phyloP scores from a whole-genome alignment of 1,284 basidiomycete species.

The Puccinia coronata region DNA sequence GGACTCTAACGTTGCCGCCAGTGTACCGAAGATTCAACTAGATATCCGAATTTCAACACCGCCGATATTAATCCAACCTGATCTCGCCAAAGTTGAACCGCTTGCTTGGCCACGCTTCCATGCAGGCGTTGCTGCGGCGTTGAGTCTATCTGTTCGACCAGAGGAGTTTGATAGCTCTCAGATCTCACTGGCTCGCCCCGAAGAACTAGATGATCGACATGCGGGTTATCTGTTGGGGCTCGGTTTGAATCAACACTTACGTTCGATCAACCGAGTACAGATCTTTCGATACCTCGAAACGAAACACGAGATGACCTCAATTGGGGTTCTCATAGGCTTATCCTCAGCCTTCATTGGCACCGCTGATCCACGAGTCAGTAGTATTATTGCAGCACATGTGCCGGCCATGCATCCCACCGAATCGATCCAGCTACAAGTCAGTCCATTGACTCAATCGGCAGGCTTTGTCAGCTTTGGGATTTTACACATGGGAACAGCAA shows the following conservation, averaged over 20 bases:
- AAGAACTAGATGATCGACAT: slow-evolving; percentile 81
- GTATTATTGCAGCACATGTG: slow-evolving; percentile 86
- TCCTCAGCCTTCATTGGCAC: slow-evolving; percentile 88
- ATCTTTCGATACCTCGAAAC: slow-evolving; percentile 85
- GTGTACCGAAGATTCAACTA: slow-evolving; percentile 65
- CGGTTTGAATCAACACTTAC: slow-evolving; percentile 85
- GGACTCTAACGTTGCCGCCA: slow-evolving; percentile 41
- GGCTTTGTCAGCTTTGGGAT: slow-evolving; percentile 86
- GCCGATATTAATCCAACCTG: slow-evolving; percentile 68
- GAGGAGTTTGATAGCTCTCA: slow-evolving; percentile 80
- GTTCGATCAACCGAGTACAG: slow-evolving; percentile 79
- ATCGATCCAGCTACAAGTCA: slow-evolving; percentile 82
- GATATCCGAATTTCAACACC: slow-evolving; percentile 72
- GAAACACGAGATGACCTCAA: slow-evolving; percentile 91
- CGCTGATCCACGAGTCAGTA: slow-evolving; percentile 81
- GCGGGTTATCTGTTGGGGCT: slow-evolving; percentile 92
- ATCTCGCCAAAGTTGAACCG: slow-evolving; percentile 70
- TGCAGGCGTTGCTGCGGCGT: slow-evolving; percentile 88
- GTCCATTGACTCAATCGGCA: slow-evolving; percentile 83
- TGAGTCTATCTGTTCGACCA: slow-evolving; percentile 78
- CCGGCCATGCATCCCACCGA: slow-evolving; percentile 85
- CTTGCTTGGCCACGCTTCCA: slow-evolving; percentile 94
- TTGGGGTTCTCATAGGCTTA: slow-evolving; percentile 86
- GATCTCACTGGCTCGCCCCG: slow-evolving; percentile 88
- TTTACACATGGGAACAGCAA: slow-evolving; percentile 81